A percentile compares a stretch with the other conserved stretches of the same genome.
phyloP scores from a whole-genome alignment of 345 rosid species.

The Hibiscus syriacus region DNA sequence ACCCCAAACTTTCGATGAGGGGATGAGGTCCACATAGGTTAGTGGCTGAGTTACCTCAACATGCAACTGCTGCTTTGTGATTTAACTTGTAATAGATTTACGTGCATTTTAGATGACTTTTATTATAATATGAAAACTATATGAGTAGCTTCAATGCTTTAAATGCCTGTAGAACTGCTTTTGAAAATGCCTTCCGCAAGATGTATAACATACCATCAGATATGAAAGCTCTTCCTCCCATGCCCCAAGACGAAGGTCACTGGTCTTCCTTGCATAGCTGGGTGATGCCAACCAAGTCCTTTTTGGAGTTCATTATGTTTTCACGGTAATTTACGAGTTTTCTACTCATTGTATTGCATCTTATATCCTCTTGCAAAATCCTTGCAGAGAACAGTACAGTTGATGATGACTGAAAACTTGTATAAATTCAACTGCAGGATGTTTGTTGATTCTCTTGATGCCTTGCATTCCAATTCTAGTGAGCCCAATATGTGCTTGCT shows the following conservation, averaged over 20 bases:
- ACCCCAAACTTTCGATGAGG: background rate
- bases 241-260: constrained; percentile 84
- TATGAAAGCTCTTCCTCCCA: constrained; percentile 81
- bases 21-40: background rate
- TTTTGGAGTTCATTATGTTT: constrained; percentile 86
- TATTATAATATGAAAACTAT: background rate
- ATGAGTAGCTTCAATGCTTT: background rate
- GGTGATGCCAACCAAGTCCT: constrained; percentile 98
- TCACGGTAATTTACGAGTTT: constrained; percentile 42
- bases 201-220: constrained; percentile 69
- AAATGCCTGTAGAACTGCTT: constrained; percentile 49
- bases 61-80: background rate
- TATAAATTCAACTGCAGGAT: constrained; percentile 43
- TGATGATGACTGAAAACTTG: background rate
- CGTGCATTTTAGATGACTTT: background rate
- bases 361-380: background rate
- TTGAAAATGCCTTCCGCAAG: constrained; percentile 66
- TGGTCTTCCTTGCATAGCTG: constrained; percentile 95
- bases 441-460: constrained; percentile 87
- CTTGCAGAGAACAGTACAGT: background rate
- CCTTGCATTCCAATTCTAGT: constrained; percentile 47
- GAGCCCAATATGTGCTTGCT: constrained; percentile 37
- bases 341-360: constrained; percentile 5
- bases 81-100: constrained; percentile 1
- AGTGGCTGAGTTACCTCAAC: background rate